Evolutionary conservation across 2,329 filamentous ascomycete genomes (phyloP), one percentile per base, ranked within the genome.

Genomic region (Sporothrix humicola): DNA sequence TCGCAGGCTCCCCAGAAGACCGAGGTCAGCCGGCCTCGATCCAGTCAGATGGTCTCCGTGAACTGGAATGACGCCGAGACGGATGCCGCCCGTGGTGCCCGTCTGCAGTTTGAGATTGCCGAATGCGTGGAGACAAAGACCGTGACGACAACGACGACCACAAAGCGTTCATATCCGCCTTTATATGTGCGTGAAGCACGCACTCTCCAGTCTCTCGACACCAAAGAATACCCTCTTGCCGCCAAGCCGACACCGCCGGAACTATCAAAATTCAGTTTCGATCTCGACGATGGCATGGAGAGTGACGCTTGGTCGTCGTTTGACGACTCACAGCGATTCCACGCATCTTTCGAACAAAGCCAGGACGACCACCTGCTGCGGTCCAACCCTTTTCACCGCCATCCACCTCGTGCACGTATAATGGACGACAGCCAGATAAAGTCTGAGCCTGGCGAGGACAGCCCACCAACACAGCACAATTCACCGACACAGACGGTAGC

Each of bases 131-230:
- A 91, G 82, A 91, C 89, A 17, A 91, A 89, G 81, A 91, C 88
- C 12, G 90, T 97, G 75, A 97, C 95, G 1, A 98, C 95, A 0
- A 98, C 95, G 0, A 98, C 94, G 0, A 97, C 94, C 0, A 97
- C 95, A 1, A 93, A 94, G 76, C 91, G 81, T 87, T 93, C 82
- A 82, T 97, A 96, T 77, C 95, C 95, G 65, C 94, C 94, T n/a
- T 85, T 98, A 73, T 86, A 93, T 73, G 89, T 97, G 77, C 90
- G 90, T 76, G 89, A 93, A 74, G 92, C 93, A 31, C 89, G 89
- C 71, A 88, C 90, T 70, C 87, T 94, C 48, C 85, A 88, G 74
- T 87, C 91, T 72, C 89, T 97, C 73, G 94, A 98, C 81, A 87
- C 92, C 15, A 97, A 97, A 81, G 90, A 96, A 78, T 99, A 97